Base-by-base conservation (phyloP, 768 basidiomycete species). In the Boletus reticuloceps region DNA sequence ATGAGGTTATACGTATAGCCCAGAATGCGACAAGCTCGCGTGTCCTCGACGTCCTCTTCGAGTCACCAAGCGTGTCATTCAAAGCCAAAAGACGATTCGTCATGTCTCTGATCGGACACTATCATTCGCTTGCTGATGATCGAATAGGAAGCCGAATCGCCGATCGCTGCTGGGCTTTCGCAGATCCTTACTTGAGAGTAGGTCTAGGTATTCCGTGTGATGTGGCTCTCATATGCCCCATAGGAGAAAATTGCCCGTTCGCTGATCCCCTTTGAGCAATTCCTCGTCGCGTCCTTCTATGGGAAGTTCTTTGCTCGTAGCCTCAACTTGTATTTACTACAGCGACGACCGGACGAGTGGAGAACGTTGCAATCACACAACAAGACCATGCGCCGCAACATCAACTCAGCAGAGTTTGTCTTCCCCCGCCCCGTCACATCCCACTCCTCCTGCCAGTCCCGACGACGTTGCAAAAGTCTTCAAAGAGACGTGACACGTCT, bases 171-270 rank as follows among this genome's bases (percentile, higher is more conserved):
- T 98, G 94, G 93, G 83, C 80, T 1, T 84, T 82, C 58, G 86
- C 90, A n/a, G 97, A 99, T 72, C 87, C 91, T 1, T 98, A 90
- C 72, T 80, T 97, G 60, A 94, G 89, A 77, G 94, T 94, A 57
- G 22, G 57, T 47, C n/a, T 29, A 44, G 16, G 20, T 54, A 34
- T 29, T 14, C 25, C 11, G 41, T 51, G 34, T 12, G 58, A 53
- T 41, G 13, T 37, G 29, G 42, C 50, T 55, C 39, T 63, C 37
- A 58, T 32, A 32, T 50, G 6, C 13, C 20, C 34, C 20, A 41
- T 60, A 96, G 92, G 94, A 97, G 74, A 96, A 95, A 71, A 91
- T 99, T 51, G 94, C 89, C 3, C 83, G 84, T 16, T 89, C 90
- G 22, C 76, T 98, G 12, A 72, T 92, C 14, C 73, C 82, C 1